Conservation (phyloP, 306 rosid species). For the Castanea crenata region DNA sequence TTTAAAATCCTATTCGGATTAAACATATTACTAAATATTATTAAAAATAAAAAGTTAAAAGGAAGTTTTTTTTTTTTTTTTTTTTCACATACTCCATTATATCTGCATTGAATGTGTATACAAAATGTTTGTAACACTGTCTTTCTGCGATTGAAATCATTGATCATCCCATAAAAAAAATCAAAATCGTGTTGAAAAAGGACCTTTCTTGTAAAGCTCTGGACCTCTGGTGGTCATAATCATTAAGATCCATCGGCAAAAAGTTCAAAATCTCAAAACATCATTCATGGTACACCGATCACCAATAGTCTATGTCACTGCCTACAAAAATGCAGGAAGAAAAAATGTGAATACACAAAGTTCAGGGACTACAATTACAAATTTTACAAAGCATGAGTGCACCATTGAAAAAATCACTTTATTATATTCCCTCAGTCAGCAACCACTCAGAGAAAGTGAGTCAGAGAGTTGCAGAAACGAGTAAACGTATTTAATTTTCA, state of each 20-base stretch:
- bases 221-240: not conserved
- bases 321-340: not conserved
- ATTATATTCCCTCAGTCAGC: conserved; percentile 51
- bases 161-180: not conserved
- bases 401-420: conserved; percentile 30
- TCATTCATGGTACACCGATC: not conserved
- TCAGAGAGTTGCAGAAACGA: conserved; percentile 42
- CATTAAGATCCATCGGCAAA: not conserved
- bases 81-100: no score
- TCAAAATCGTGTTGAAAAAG: no score
- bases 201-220: not conserved
- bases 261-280: not conserved
- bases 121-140: no score
- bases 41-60: no score
- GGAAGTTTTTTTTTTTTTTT: no score
- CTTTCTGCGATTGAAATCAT: no score
- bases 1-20: no score
- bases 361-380: not conserved
- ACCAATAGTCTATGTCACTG: not conserved
- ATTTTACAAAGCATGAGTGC: conserved; percentile 17
- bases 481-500: conserved; percentile 66
- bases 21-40: no score
- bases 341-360: not conserved
- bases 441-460: conserved; percentile 49
- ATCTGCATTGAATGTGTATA: no score